phyloP scores from a whole-genome alignment of 2,329 filamentous ascomycete species.

The Aureobasidium sp. region DNA sequence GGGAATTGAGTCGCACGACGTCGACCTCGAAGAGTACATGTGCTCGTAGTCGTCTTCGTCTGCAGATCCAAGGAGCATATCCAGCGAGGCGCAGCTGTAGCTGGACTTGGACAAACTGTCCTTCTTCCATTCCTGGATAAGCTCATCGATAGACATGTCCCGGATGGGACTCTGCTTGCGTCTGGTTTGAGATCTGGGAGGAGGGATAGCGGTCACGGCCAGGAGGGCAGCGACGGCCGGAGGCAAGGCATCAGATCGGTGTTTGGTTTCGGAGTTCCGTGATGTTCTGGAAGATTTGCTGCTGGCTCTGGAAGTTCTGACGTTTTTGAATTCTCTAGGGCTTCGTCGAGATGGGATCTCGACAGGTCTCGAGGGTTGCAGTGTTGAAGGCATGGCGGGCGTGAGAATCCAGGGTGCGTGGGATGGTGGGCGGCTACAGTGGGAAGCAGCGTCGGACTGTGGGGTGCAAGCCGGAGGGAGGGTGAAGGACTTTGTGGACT shows the following conservation, averaged over 20 bases:
- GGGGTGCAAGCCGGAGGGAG: not conserved
- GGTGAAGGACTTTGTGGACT: not conserved
- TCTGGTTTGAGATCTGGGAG: constrained; percentile 37
- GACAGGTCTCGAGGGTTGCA: constrained; percentile 34
- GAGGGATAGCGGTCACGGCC: constrained; percentile 53
- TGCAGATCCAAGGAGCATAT: constrained; percentile 49
- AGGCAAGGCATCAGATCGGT: constrained; percentile 42
- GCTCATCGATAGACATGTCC: constrained; percentile 49
- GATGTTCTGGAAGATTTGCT: constrained; percentile 22
- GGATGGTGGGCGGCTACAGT: not conserved
- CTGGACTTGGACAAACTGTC: constrained; percentile 32
- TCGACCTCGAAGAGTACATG: constrained; percentile 43
- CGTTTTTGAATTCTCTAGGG: constrained; percentile 24
- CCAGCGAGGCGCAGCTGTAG: constrained; percentile 36
- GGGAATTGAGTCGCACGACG: constrained; percentile 53
- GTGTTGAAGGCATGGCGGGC: constrained; percentile 2
- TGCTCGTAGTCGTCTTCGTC: constrained; percentile 41
- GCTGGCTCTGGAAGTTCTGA: constrained; percentile 28
- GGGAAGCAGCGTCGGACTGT: not conserved
- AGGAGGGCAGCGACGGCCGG: constrained; percentile 52
- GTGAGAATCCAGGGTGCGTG: constrained; percentile 4
- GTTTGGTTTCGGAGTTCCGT: constrained; percentile 22
- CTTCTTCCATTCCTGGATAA: constrained; percentile 49
- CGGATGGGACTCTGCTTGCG: constrained; percentile 34
- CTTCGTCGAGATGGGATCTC: constrained; percentile 32